These are phyloP conservation scores for Starmerella geochares DNA, from an alignment of 805 yeast genomes.

Conservation along the genomic window DNA sequence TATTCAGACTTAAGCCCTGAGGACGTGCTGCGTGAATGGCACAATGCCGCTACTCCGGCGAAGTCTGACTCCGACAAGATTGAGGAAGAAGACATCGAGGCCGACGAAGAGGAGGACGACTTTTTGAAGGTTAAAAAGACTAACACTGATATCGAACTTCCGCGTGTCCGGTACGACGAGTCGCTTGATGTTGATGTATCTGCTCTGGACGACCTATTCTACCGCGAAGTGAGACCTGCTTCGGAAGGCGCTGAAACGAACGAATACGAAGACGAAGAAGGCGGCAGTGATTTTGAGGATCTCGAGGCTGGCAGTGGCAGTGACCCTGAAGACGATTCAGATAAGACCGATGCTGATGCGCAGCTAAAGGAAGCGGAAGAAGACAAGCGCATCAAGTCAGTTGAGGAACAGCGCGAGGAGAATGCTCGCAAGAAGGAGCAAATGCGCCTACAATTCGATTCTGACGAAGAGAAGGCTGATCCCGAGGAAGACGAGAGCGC, in stretches of 20 bases:
- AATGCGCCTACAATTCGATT: conserved; percentile 80
- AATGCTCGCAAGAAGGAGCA: conserved; percentile 87
- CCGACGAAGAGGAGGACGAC: conserved; percentile 31
- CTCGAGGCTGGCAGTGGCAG: conserved; percentile 25
- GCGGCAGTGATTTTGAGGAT: conserved; percentile 30
- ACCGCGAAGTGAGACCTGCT: conserved; percentile 29
- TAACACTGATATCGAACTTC: conserved; percentile 13
- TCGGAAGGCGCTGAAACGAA: conserved; percentile 20
- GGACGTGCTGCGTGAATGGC: conserved; percentile 29
- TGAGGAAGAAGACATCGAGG: conserved; percentile 26
- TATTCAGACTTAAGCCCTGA: conserved; percentile 71
- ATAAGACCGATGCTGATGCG: conserved; percentile 26
- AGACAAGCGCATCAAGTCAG: conserved; percentile 34
- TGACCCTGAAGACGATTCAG: conserved; percentile 21
- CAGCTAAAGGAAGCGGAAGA: conserved; percentile 28
- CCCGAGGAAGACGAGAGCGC: conserved; percentile 77
- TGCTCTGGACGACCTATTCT: conserved; percentile 23
- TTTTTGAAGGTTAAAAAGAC: conserved; percentile 27
- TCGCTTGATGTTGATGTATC: conserved; percentile 23
- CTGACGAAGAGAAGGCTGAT: conserved; percentile 56
- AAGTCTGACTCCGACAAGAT: conserved; percentile 19
- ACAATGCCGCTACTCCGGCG: conserved; percentile 20
- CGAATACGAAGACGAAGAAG: conserved; percentile 32
- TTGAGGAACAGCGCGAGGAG: conserved; percentile 64
- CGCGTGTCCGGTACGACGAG: conserved; percentile 25